Conservation (phyloP, 1,284 basidiomycete genomes). For the Ustilago trichophora region DNA sequence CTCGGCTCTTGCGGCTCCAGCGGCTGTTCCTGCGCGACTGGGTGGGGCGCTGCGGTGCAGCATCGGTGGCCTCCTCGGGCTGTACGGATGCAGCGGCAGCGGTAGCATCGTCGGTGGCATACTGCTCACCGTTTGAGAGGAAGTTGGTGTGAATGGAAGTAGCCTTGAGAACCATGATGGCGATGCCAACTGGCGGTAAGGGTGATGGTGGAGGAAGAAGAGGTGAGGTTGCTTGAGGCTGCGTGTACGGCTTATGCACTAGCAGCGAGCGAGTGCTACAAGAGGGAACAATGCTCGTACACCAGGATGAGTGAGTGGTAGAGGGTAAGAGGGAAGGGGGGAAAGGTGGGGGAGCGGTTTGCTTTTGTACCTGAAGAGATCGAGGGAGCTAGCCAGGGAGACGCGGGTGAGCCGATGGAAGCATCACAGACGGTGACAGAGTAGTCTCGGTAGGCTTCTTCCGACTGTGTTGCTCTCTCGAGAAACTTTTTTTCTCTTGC, state of each 20-base stretch:
- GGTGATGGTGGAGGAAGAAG: neutral
- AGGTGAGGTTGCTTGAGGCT: too few relatives aligned
- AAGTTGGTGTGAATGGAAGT: conserved; percentile 57
- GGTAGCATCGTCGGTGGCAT: conserved; percentile 43
- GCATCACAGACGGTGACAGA: too few relatives aligned
- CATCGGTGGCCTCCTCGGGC: neutral
- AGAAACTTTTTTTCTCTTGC: neutral
- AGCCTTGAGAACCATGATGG: conserved; percentile 55
- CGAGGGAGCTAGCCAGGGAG: neutral
- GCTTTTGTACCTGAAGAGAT: conserved; percentile 14
- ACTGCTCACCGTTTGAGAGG: conserved; percentile 45
- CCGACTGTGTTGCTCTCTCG: neutral
- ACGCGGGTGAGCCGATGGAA: conserved; percentile 15
- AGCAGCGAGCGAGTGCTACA: too few relatives aligned
- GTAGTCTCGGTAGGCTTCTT: neutral
- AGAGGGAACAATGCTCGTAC: neutral
- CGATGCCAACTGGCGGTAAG: neutral
- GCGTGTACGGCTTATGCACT: too few relatives aligned
- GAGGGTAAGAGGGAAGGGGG: neutral
- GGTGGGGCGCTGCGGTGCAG: conserved; percentile 2
- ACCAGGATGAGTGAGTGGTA: neutral
- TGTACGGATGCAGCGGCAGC: conserved; percentile 3
- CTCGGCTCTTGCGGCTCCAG: conserved; percentile 43
- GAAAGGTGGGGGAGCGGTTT: neutral
- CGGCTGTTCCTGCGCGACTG: conserved; percentile 45